A percentile compares a stretch with the other conserved stretches of the same genome.
Conservation (phyloP, 2,329 filamentous ascomycete genomes). For the Scytalidium lignicola region DNA sequence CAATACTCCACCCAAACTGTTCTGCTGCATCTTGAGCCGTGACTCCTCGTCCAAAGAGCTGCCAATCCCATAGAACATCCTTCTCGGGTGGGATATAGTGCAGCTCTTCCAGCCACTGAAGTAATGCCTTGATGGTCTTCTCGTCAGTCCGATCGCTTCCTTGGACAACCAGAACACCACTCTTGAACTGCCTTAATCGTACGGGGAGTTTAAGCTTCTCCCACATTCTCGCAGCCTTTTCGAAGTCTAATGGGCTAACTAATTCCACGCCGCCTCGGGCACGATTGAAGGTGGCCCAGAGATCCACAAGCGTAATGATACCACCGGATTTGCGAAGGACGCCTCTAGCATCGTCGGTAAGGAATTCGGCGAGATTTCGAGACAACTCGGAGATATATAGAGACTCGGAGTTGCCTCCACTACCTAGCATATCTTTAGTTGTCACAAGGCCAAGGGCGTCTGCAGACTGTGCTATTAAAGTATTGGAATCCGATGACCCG, state of each 20-base stretch:
- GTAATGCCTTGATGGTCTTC: constrained; percentile 72
- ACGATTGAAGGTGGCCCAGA: constrained; percentile 94
- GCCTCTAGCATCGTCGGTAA: constrained; percentile 78
- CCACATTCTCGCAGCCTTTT: constrained; percentile 84
- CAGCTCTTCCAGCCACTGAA: constrained; percentile 72
- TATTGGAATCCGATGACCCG: constrained; percentile 64
- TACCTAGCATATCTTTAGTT: constrained; percentile 86
- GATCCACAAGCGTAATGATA: constrained; percentile 82
- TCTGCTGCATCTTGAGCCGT: constrained; percentile 87
- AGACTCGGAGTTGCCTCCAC: constrained; percentile 68
- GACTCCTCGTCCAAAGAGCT: constrained; percentile 72
- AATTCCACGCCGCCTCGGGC: constrained; percentile 90
- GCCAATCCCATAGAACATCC: constrained; percentile 72
- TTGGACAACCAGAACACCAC: constrained; percentile 91
- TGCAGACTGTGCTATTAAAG: constrained; percentile 73
- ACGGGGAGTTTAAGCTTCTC: constrained; percentile 82
- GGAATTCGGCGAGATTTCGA: constrained; percentile 79
- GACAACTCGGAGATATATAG: constrained; percentile 86
- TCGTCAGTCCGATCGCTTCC: constrained; percentile 84
- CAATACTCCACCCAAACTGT: constrained; percentile 93
- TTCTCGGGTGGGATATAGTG: constrained; percentile 59
- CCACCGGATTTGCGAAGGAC: constrained; percentile 76
- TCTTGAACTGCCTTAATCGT: constrained; percentile 82
- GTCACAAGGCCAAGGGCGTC: constrained; percentile 84
- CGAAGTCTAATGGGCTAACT: constrained; percentile 85